Evolutionary conservation across 495 filamentous ascomycete genomes (phyloP), one percentile per base, ranked within the genome.

Genomic region (Aspergillus leporis): DNA sequence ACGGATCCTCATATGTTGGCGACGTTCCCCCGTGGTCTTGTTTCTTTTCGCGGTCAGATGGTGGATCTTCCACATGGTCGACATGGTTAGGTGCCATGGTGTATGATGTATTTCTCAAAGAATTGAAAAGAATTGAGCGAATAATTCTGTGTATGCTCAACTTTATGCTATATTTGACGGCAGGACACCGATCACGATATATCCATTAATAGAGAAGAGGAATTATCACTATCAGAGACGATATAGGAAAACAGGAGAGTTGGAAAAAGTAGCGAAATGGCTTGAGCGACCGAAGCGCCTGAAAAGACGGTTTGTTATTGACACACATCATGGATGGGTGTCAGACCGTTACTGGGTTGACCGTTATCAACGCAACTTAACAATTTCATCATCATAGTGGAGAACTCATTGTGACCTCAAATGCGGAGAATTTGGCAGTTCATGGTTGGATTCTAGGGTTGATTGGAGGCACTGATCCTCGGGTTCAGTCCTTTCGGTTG

Each of bases 51-150:
- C 13, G 56, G 65, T 21, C 14, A 19, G 6, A 19, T 71, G 76
- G 60, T 71, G 74, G 1, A 54, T 23, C 6, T 74, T 72, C 30
- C 63, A 62, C 46, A 60, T 77, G n/a, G 76, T 77, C 13, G 58
- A 67, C 5, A 47, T 80, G 32, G 25, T 5, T 47, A 22, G 7
- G 22, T n/a, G 38, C 40, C 53, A 55, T 55, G 14, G 16, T 45
- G 41, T 45, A 19, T 21, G 14, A 21, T 45, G 41, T 21, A 45
- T n/a, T 10, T 45, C n/a, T 14, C 14, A 45, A 45, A 19, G 2
- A 19, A 18, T n/a, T 14, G 14, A 45, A 2, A 19, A 19, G 18
- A 19, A 19, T 5, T n/a, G 36, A 14, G 19, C 41, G 1, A 45
- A 19, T n/a, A 21, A 45, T 45, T 9, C 6, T 14, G n/a, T 13